A percentile compares a stretch with the other conserved stretches of the same genome.
phyloP scores from a whole-genome alignment of 2,329 filamentous ascomycete genomes.

The Ophiostoma sp. region DNA sequence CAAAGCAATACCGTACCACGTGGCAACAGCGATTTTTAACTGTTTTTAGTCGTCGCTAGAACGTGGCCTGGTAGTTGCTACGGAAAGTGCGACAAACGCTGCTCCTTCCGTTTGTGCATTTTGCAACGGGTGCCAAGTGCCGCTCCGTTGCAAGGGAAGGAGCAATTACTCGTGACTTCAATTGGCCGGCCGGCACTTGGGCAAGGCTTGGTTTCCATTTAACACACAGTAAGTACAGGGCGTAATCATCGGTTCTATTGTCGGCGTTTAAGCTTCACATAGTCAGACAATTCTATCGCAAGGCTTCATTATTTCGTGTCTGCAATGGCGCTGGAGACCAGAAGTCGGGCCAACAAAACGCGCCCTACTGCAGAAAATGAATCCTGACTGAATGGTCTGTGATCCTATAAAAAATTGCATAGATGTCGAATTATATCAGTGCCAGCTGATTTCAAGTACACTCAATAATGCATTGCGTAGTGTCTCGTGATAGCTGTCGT shows the following conservation, averaged over 20 bases:
- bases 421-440: too few relatives aligned
- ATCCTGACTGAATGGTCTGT: background rate
- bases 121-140: background rate
- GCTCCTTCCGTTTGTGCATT: background rate
- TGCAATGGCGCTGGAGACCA: too few relatives aligned
- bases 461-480: background rate
- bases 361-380: background rate
- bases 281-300: too few relatives aligned
- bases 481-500: background rate
- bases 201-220: too few relatives aligned
- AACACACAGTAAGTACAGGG: too few relatives aligned
- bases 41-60: background rate
- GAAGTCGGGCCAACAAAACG: background rate
- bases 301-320: too few relatives aligned
- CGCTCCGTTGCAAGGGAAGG: background rate
- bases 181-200: too few relatives aligned
- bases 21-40: background rate
- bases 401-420: background rate
- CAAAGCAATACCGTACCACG: background rate
- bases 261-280: background rate
- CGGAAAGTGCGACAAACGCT: background rate
- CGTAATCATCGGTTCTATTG: too few relatives aligned
- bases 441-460: background rate
- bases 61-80: background rate
- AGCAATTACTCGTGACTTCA: background rate